These are phyloP conservation scores for Blastobotrys malaysiensis DNA, from an alignment of 1,139 yeast species.

Conservation along the genomic window DNA sequence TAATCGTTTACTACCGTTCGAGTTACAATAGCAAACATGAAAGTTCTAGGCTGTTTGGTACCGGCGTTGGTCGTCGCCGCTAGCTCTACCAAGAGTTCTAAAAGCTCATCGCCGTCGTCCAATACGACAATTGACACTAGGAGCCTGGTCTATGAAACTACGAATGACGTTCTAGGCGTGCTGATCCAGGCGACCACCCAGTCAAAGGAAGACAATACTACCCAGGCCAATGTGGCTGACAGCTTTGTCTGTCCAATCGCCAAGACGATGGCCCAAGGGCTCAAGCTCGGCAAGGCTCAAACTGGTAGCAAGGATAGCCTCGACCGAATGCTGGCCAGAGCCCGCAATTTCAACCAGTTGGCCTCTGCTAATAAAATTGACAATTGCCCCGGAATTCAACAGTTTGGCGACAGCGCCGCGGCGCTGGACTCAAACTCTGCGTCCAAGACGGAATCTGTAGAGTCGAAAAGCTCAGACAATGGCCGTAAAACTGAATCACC, in stretches of 20 bases:
- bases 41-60: not conserved
- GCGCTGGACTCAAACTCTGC: not conserved
- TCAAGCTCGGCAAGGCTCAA: not conserved
- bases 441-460: not conserved
- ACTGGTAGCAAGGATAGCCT: not conserved
- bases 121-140: not conserved
- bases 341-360: not conserved
- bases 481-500: not conserved
- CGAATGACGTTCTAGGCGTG: not conserved
- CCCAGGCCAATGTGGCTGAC: not conserved
- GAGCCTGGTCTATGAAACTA: not conserved
- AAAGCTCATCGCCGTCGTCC: not conserved
- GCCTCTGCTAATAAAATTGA: not conserved
- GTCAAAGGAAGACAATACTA: not conserved
- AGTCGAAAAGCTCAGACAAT: not conserved
- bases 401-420: not conserved
- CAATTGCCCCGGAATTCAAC: not conserved
- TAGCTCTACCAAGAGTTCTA: not conserved
- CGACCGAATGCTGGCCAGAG: not conserved
- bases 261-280: not conserved
- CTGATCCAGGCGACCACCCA: not conserved
- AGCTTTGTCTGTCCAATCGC: slow-evolving; percentile 7
- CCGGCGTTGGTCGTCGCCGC: not conserved
- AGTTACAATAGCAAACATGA: too few relatives aligned
- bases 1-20: too few relatives aligned